A percentile compares a stretch with the other conserved stretches of the same genome.
Conservation (phyloP, 371 early-diverging fungal species). For the Mucor sp. region DNA sequence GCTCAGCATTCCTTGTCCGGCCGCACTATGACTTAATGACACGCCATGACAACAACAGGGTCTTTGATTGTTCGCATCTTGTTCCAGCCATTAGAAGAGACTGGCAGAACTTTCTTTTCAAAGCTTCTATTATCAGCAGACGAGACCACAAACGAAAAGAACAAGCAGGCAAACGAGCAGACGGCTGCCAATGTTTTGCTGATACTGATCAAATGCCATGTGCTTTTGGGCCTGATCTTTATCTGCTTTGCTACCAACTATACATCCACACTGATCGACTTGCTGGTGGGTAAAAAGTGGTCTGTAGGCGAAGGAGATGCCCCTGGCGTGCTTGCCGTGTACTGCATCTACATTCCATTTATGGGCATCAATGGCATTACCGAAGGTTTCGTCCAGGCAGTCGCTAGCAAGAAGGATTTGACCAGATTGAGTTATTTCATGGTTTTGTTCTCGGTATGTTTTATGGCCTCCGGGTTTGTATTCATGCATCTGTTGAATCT, state of each 20-base stretch:
- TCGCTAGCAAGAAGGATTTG: slow-evolving; percentile 69
- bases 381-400: slow-evolving; percentile 92
- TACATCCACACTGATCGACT: slow-evolving; percentile 68
- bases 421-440: slow-evolving; percentile 69
- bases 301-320: slow-evolving; percentile 50
- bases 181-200: slow-evolving; percentile 61
- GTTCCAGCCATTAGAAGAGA: slow-evolving; percentile 95
- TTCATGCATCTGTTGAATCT: slow-evolving; percentile 58
- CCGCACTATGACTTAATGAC: background rate
- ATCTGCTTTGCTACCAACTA: slow-evolving; percentile 86
- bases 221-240: slow-evolving; percentile 79
- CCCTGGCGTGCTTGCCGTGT: slow-evolving; percentile 65
- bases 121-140: slow-evolving; percentile 37
- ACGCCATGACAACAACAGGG: slow-evolving; percentile 45
- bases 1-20: background rate
- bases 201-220: slow-evolving; percentile 74
- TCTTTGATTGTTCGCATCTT: slow-evolving; percentile 89
- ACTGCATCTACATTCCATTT: slow-evolving; percentile 89
- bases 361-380: slow-evolving; percentile 96
- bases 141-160: slow-evolving; percentile 7
- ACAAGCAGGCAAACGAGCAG: slow-evolving; percentile 8
- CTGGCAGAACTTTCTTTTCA: slow-evolving; percentile 81
- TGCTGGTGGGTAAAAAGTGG: slow-evolving; percentile 73
- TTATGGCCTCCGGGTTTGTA: slow-evolving; percentile 60
- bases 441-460: slow-evolving; percentile 75